A percentile compares a stretch with the other conserved stretches of the same genome.
Evolutionary conservation across 179 eudicot genomes (phyloP).

Genomic region (Monotropa hypopitys): DNA sequence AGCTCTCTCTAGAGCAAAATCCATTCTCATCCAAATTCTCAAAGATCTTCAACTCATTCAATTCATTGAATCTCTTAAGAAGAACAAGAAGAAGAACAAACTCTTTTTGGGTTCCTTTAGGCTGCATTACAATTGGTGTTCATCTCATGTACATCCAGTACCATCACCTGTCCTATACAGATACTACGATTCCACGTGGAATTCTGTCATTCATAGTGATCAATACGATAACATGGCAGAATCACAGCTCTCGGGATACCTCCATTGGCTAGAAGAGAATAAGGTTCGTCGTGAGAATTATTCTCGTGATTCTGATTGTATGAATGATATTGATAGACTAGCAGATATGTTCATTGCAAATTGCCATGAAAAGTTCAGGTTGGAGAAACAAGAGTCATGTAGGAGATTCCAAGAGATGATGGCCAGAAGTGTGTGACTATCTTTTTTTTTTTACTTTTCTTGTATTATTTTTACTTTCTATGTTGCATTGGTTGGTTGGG

Average conservation of each 20-base stretch:
- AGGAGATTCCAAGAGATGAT: constrained; percentile 90
- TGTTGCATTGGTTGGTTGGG: neutral
- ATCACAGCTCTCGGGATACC: constrained; percentile 49
- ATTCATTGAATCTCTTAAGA: constrained; percentile 20
- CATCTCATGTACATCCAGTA: constrained; percentile 47
- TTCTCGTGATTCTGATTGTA: neutral
- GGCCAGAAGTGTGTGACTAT: constrained; percentile 68
- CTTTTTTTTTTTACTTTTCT: neutral
- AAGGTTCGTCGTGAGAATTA: constrained; percentile 19
- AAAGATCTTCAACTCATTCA: constrained; percentile 38
- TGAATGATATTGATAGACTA: constrained; percentile 63
- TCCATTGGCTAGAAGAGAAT: constrained; percentile 65
- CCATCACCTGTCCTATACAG: constrained; percentile 2
- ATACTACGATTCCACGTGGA: constrained; percentile 63
- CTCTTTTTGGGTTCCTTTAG: constrained; percentile 68
- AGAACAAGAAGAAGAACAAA: constrained; percentile 34
- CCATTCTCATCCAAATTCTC: constrained; percentile 40
- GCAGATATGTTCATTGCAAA: constrained; percentile 81
- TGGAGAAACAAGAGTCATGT: constrained; percentile 85
- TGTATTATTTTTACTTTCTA: neutral
- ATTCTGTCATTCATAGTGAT: constrained; percentile 27
- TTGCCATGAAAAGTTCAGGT: constrained; percentile 85
- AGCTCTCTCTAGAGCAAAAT: constrained; percentile 55
- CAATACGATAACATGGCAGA: constrained; percentile 10
- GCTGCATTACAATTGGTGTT: constrained; percentile 83